Evolutionary conservation across 331 rosid genomes (phyloP).

Genomic region (Spiraea crenata): DNA sequence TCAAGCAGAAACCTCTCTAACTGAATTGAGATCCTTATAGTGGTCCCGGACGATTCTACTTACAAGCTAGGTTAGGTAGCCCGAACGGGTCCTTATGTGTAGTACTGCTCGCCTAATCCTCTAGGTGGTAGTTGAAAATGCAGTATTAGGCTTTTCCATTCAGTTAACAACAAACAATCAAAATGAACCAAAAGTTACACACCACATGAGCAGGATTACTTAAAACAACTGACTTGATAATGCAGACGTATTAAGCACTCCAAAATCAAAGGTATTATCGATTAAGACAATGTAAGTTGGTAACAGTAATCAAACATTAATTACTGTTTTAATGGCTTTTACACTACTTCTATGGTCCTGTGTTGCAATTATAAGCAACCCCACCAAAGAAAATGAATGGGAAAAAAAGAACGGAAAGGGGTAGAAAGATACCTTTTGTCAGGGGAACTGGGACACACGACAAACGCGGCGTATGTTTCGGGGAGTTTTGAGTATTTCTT

Average conservation of each 20-base stretch:
- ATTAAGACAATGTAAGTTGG: not conserved
- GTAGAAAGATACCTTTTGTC: not conserved
- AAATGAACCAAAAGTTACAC: not conserved
- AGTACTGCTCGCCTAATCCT: too few species aligned
- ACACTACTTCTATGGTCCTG: not conserved
- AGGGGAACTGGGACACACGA: not conserved
- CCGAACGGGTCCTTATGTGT: too few species aligned
- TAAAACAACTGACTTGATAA: slow-evolving; percentile 10
- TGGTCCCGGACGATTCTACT: slow-evolving; percentile 12
- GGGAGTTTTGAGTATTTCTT: not conserved
- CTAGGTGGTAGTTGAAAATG: not conserved
- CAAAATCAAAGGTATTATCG: not conserved
- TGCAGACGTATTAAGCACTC: not conserved
- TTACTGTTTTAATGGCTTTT: not conserved
- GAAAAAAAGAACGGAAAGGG: not conserved
- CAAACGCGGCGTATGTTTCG: slow-evolving; percentile 19
- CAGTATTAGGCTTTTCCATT: not conserved
- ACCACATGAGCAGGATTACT: not conserved
- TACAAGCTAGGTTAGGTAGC: not conserved
- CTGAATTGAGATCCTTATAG: too few species aligned
- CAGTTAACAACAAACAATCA: not conserved
- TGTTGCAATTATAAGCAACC: not conserved
- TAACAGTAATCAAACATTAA: not conserved
- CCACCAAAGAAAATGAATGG: not conserved
- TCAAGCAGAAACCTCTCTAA: not conserved